Evolutionary conservation across 2,329 filamentous ascomycete species (phyloP), one percentile per base, ranked within the genome.

Genomic region (Lasiodiplodia sp.): DNA sequence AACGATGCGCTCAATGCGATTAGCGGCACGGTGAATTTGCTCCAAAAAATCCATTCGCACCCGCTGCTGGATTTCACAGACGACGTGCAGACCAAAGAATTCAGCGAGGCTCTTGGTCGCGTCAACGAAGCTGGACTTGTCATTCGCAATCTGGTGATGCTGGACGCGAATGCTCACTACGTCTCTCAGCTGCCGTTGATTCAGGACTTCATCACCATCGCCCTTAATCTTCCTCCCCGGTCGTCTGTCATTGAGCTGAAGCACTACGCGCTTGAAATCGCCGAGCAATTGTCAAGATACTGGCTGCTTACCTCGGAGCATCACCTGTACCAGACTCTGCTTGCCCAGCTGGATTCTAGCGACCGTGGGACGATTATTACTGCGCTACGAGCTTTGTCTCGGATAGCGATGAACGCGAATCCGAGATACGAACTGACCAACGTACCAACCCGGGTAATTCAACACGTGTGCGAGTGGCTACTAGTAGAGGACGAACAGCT

Each of bases 71-170:
- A 90, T 18, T 84, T 89, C 2, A 89, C 92, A 70, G 87, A 93
- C 73, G 87, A 93, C 73, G 84, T 97, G 31, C 88, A 94, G 71
- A 88, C 93, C 0, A 88, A 88, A 37, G 86, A 89, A 6, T 92
- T 92, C 72, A 86, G 88, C 16, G 89, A 94, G 71, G 84, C 87
- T 52, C 84, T 98, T 70, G 87, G 92, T 14, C 88, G 93, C 71
- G 86, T 97, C 70, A 95, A 91, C 28, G 94, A 98, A 79, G 94
- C 96, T 2, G 90, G 91, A 23, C 83, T 98, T 57, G 94, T 97
- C 21, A 85, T 98, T 53, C 89, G 96, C 64, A 99, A 99, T 78
- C 97, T 99, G 94, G 91, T 94, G n/a, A 92, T 96, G 79, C 84
- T 97, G 23, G 88, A 90, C 25, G 94, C 97, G 71, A 99, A 99